Evolutionary conservation across 2,329 filamentous ascomycete species (phyloP).

Genomic region (Pestalotiopsis sp.): DNA sequence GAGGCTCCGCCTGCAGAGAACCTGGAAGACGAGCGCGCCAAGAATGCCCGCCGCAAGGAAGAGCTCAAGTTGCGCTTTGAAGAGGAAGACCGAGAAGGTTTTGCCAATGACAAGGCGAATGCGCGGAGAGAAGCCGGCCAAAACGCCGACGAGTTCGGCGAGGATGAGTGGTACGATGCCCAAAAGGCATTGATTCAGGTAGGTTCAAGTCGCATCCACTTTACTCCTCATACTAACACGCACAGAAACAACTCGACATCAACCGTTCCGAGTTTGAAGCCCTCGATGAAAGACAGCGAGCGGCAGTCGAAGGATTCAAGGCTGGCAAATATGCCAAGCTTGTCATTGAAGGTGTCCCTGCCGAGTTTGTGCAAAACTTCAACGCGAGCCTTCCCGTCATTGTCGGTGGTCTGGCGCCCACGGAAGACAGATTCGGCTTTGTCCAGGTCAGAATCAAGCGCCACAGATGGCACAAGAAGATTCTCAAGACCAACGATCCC

Average conservation of each 20-base stretch:
- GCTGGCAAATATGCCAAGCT: constrained; percentile 94
- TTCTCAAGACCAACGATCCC: constrained; percentile 96
- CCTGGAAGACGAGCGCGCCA: constrained; percentile 86
- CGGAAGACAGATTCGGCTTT: constrained; percentile 93
- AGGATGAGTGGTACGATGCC: constrained; percentile 98
- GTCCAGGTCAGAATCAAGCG: constrained; percentile 96
- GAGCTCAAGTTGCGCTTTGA: constrained; percentile 94
- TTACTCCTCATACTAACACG: background rate
- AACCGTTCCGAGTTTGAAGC: constrained; percentile 91
- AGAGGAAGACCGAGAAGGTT: constrained; percentile 96
- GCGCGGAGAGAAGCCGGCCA: constrained; percentile 69
- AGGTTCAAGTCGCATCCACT: constrained; percentile 73
- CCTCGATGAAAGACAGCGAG: constrained; percentile 81
- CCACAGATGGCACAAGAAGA: constrained; percentile 99
- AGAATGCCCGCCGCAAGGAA: constrained; percentile 90
- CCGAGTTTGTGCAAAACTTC: constrained; percentile 86
- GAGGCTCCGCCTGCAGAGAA: constrained; percentile 45
- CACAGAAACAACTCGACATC: constrained; percentile 67
- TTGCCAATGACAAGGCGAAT: constrained; percentile 84
- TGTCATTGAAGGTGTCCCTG: constrained; percentile 84
- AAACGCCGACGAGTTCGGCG: constrained; percentile 78
- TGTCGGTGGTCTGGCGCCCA: constrained; percentile 87
- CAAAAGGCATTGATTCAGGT: constrained; percentile 88
- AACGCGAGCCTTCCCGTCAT: constrained; percentile 81
- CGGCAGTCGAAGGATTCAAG: constrained; percentile 84